These are phyloP conservation scores for Prototheca stagnorum DNA, from an alignment of 163 green algal genomes.

Conservation along the genomic window DNA sequence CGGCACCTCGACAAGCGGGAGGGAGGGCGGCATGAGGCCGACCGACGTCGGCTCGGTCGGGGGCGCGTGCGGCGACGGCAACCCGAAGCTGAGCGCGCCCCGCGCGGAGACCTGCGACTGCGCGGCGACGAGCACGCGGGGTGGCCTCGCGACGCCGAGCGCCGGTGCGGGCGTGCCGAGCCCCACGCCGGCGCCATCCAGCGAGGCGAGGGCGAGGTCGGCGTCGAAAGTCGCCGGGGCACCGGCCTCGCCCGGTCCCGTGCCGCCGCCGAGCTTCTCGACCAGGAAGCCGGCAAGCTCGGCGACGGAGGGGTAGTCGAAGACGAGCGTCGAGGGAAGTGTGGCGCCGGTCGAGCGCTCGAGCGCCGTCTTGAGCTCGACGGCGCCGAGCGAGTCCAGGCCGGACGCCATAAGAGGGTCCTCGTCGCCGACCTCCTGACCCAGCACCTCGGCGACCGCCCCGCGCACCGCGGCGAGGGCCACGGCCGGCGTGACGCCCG, in stretches of 20 bases:
- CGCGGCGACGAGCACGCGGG: neutral
- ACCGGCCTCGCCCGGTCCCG: neutral
- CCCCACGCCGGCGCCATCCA: neutral
- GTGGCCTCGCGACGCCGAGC: neutral
- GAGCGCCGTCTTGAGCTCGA: slow-evolving; percentile 24
- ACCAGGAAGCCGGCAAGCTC: slow-evolving; percentile 2
- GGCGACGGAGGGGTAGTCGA: slow-evolving; percentile 16
- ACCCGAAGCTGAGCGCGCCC: neutral
- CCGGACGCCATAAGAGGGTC: slow-evolving; percentile 69
- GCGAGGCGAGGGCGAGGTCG: neutral
- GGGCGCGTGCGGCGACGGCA: neutral
- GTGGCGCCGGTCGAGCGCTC: slow-evolving; percentile 12
- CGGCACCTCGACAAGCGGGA: too few relatives aligned
- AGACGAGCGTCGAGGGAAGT: slow-evolving; percentile 20
- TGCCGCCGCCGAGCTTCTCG: neutral
- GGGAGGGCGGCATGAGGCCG: too few relatives aligned
- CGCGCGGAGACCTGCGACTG: neutral
- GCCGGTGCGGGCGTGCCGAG: neutral
- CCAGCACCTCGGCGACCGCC: slow-evolving; percentile 11
- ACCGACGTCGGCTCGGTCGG: slow-evolving; percentile 12
- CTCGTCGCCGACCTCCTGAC: slow-evolving; percentile 15
- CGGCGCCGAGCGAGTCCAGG: slow-evolving; percentile 62
- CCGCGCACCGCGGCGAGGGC: neutral
- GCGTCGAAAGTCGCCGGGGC: neutral
- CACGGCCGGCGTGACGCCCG: too few relatives aligned